These are phyloP conservation scores for Microcera coccophila DNA, from an alignment of 2,329 filamentous ascomycete species.

Conservation along the genomic window DNA sequence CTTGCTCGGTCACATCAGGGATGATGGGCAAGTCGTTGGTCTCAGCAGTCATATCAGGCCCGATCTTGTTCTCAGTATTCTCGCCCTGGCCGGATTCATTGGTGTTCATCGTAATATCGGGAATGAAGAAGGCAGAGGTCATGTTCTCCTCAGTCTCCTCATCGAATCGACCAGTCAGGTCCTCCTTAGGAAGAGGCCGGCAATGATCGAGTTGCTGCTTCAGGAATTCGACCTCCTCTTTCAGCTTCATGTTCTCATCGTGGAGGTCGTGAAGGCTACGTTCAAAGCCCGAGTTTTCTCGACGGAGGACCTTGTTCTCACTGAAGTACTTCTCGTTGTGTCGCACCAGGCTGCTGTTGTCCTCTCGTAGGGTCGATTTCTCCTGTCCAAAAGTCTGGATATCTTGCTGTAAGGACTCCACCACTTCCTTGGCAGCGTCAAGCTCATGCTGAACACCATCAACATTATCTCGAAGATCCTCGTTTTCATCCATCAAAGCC, in stretches of 20 bases:
- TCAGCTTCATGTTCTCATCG: constrained; percentile 44
- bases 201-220: constrained; percentile 44
- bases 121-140: constrained; percentile 57
- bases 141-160: constrained; percentile 49
- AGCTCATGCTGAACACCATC: constrained; percentile 41
- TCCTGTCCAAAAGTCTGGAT: constrained; percentile 40
- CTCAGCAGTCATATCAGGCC: constrained; percentile 32
- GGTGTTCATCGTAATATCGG: constrained; percentile 53
- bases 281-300: constrained; percentile 48
- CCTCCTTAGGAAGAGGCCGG: constrained; percentile 36
- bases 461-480: constrained; percentile 41
- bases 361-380: constrained; percentile 44
- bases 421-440: constrained; percentile 37
- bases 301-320: constrained; percentile 48
- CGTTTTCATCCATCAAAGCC: constrained; percentile 40
- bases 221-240: constrained; percentile 45
- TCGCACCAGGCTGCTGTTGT: constrained; percentile 50
- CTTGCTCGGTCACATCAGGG: constrained; percentile 28
- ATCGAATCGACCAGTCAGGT: constrained; percentile 33
- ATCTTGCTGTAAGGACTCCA: constrained; percentile 39
- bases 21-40: constrained; percentile 28
- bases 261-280: constrained; percentile 44
- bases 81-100: constrained; percentile 33
- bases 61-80: constrained; percentile 31
- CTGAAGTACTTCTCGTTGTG: constrained; percentile 54